Evolutionary conservation across 2,329 filamentous ascomycete species (phyloP), one percentile per base, ranked within the genome.

Genomic region (Pyricularia pennisetigena): DNA sequence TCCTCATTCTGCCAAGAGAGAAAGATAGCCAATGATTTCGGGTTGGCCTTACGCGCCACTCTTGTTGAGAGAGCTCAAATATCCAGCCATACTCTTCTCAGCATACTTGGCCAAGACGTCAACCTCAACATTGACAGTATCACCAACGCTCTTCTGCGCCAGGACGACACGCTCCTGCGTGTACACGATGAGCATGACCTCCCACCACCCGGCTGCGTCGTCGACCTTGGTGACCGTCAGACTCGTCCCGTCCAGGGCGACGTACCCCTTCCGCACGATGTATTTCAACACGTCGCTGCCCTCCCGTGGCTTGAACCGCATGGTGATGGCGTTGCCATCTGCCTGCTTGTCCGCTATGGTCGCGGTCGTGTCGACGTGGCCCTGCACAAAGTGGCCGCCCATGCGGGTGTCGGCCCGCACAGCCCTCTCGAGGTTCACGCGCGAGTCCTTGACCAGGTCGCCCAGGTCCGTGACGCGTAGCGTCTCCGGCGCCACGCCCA

Each of bases 351-450:
- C 85, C 57, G 89, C 76, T 70, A 99, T 91, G 62, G 85, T 86
- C 0, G 94, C 95, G 57, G 90, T 88, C 12, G 93, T 94, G 79
- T 99, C 96, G 70, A 99, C 94, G 78, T 99, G 95, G 59, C 95
- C 95, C 80, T 99, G 96, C 35, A 98, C 94, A 75, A 98, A 97
- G 81, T 99, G 95, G 0, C 95, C 95, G 64, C 96, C 95, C 93
- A 99, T 98, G 68, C 95, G 92, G 64, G 94, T 97, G 74, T 91
- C 87, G 4, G 93, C 93, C 23, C 91, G 90, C 68, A 99, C 94
- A 3, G 95, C 94, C 20, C 95, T 89, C 83, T 99, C 95, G 67
- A 99, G 89, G 79, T 99, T 99, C 72, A 98, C 94, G 26, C 82
- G 82, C 70, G 88, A 90, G 61, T 83, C 83, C 70, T 86, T 77